Conservation (phyloP, 2,329 filamentous ascomycete genomes). For the Cladobotryum protrusum region DNA sequence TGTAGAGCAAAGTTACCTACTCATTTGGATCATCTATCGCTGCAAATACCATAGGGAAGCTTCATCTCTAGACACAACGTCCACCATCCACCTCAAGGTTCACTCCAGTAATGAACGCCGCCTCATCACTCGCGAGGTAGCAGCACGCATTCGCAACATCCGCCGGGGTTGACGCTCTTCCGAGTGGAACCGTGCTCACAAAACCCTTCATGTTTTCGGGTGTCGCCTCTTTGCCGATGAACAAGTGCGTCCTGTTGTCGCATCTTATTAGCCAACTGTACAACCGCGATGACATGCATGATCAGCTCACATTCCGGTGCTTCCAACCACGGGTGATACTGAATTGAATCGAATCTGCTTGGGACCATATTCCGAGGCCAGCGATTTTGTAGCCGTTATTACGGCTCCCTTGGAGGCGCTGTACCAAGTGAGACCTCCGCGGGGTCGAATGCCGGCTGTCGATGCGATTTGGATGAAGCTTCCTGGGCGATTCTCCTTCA, state of each 20-base stretch:
- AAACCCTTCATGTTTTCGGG: slow-evolving; percentile 52
- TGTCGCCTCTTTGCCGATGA: slow-evolving; percentile 58
- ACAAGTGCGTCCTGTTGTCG: slow-evolving; percentile 35
- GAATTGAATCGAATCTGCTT: slow-evolving; percentile 68
- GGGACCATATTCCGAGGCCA: slow-evolving; percentile 68
- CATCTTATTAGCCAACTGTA: not conserved
- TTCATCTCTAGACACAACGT: slow-evolving; percentile 16
- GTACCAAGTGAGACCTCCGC: slow-evolving; percentile 62
- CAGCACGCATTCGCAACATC: slow-evolving; percentile 67
- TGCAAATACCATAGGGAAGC: not conserved
- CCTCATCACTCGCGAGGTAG: slow-evolving; percentile 66
- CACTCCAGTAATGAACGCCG: slow-evolving; percentile 65
- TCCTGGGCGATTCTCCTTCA: slow-evolving; percentile 50
- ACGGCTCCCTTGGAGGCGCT: slow-evolving; percentile 64
- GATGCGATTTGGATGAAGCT: slow-evolving; percentile 61
- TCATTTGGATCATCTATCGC: too few species aligned
- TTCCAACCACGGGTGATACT: slow-evolving; percentile 62
- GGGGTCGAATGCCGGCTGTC: slow-evolving; percentile 53
- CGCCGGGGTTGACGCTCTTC: slow-evolving; percentile 47
- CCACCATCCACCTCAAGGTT: slow-evolving; percentile 48
- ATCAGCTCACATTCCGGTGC: slow-evolving; percentile 50
- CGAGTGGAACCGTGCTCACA: slow-evolving; percentile 47
- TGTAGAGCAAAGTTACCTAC: too few species aligned
- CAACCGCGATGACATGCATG: accelerated
- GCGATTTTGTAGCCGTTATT: slow-evolving; percentile 48